Evolutionary conservation across 345 rosid genomes (phyloP), one percentile per base, ranked within the genome.

Genomic region (Cardiospermum halicacabum): DNA sequence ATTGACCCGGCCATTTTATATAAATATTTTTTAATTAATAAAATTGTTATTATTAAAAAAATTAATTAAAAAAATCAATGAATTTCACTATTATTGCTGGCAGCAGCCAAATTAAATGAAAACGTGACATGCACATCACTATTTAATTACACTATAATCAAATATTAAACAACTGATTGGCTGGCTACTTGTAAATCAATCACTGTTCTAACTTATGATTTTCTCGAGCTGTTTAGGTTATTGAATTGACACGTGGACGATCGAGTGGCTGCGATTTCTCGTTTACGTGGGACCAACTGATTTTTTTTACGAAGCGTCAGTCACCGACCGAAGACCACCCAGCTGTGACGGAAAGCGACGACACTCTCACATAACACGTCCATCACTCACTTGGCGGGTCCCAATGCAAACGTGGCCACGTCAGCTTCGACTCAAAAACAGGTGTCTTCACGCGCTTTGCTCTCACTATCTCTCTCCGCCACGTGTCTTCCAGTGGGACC

Each of bases 321-420:
- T 69, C 70, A 68, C 74, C 70, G 62, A 65, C 69, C 58, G 68
- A 59, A 58, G 68, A 62, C 73, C 67, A 26, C 30, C 76, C 62
- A 67, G 68, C 75, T 74, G 81, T 53, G 39, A 43, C 28, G 40
- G 84, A 80, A 69, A 72, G 71, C 42, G 81, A 83, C 81, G 54
- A 71, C 72, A 59, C 78, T 37, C 18, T 37, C n/a, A 5, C 11
- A 56, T 5, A 32, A 25, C 74, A 53, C 50, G 37, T 53, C 65
- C 68, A 50, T 36, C 39, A 30, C 53, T 54, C 53, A 13, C 45
- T 30, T 26, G 55, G 53, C 19, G 70, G 78, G 77, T 43, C 84
- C 78, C 79, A n/a, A 54, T 27, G 53, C 28, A 24, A 67, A 75
- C 79, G 72, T 74, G 74, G 67, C 80, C 89, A 71, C 77, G 70